Conservation (phyloP, 805 yeast genomes). For the Candida caryicola region DNA sequence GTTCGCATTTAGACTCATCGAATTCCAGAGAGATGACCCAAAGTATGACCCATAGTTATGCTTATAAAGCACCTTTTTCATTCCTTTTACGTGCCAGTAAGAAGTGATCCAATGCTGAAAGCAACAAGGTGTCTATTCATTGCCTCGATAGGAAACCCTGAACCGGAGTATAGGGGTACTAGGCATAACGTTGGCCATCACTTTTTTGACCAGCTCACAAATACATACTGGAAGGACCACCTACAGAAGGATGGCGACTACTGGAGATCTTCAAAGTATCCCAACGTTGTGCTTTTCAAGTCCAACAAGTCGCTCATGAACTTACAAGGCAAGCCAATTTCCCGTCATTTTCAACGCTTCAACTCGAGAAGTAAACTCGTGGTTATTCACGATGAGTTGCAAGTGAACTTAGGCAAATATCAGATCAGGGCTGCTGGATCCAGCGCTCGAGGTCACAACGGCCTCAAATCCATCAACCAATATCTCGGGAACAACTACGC, state of each 20-base stretch:
- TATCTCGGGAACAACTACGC: slow-evolving; percentile 51
- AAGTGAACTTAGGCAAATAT: slow-evolving; percentile 60
- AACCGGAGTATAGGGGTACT: slow-evolving; percentile 54
- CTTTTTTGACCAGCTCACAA: slow-evolving; percentile 36
- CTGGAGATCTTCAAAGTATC: slow-evolving; percentile 10
- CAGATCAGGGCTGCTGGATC: slow-evolving; percentile 59
- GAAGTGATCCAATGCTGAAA: slow-evolving; percentile 1
- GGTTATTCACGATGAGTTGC: slow-evolving; percentile 78
- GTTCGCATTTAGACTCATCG: too few species aligned
- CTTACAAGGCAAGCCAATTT: slow-evolving; percentile 57
- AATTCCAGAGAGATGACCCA: too few species aligned
- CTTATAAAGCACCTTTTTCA: slow-evolving; percentile 7
- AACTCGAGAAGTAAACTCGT: slow-evolving; percentile 40
- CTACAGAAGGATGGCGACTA: slow-evolving; percentile 8
- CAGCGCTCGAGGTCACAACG: slow-evolving; percentile 82
- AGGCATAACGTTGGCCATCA: slow-evolving; percentile 79
- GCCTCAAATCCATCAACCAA: slow-evolving; percentile 58
- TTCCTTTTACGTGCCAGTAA: slow-evolving; percentile 6
- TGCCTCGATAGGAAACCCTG: slow-evolving; percentile 78
- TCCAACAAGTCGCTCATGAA: slow-evolving; percentile 68
- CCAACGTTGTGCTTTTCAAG: slow-evolving; percentile 37
- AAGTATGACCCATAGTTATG: slow-evolving; percentile 2
- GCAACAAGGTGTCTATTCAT: slow-evolving; percentile 21
- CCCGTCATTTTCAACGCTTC: slow-evolving; percentile 44
- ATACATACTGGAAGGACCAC: slow-evolving; percentile 22